Conservation (phyloP, 2,329 filamentous ascomycete species). For the Colletotrichum tanaceti region DNA sequence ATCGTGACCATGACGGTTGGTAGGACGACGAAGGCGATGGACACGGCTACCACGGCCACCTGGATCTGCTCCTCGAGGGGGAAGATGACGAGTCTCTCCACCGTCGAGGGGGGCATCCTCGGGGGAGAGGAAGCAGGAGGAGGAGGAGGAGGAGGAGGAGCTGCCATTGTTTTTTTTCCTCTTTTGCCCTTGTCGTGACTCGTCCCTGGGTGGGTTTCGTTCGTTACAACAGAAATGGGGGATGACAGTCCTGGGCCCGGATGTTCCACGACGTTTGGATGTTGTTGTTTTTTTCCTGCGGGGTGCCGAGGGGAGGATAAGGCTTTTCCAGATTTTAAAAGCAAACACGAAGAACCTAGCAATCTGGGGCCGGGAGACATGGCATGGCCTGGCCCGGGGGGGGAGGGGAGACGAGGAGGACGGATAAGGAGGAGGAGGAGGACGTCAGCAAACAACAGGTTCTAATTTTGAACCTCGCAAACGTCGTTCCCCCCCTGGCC, state of each 20-base stretch:
- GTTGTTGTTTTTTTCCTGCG: slow-evolving; percentile 1
- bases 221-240: slow-evolving; percentile 3
- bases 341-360: too few relatives aligned
- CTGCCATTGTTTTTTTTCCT: too few relatives aligned
- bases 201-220: too few relatives aligned
- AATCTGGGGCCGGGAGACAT: too few relatives aligned
- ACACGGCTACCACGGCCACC: slow-evolving; percentile 32
- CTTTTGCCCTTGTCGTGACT: too few relatives aligned
- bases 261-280: background rate
- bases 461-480: slow-evolving; percentile 7
- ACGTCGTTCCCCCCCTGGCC: too few relatives aligned
- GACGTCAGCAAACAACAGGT: too few relatives aligned
- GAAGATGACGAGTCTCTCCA: slow-evolving; percentile 1
- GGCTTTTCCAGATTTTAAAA: too few relatives aligned
- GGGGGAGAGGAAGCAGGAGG: too few relatives aligned
- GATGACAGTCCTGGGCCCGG: background rate
- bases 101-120: slow-evolving; percentile 14
- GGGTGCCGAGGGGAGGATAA: background rate
- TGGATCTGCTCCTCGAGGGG: slow-evolving; percentile 29
- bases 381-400: too few relatives aligned
- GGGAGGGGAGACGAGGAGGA: too few relatives aligned
- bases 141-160: slow-evolving; percentile 7
- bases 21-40: slow-evolving; percentile 28
- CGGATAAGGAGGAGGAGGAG: too few relatives aligned
- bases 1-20: slow-evolving; percentile 20